Base-by-base conservation (phyloP, 768 basidiomycete genomes). In the Podaxis carcinomalis region DNA sequence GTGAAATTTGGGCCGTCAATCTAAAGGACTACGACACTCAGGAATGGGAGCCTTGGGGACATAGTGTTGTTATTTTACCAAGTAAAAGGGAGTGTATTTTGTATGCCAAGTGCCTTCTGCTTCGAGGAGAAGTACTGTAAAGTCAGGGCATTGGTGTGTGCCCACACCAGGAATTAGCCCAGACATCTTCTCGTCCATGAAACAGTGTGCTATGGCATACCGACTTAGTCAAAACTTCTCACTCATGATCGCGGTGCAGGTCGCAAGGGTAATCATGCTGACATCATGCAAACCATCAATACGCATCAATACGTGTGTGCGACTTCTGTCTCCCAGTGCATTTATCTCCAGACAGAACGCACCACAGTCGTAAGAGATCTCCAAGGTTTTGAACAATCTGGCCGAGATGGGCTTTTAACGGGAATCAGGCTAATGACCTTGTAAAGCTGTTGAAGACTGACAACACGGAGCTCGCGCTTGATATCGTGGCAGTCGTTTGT, bases 401-500 rank as follows among this genome's bases (percentile, higher is more conserved):
- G 68, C 71, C 0, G 73, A 74, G 57, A 64, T 80, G 6, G 81
- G 80, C 25, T 0, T 63, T 87, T 6, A n/a, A 60, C 0, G 76
- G 73, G 2, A 66, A 77, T 25, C 69, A 76, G 36, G 69, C 78
- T 0, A 69, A 70, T 2, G 82, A 86, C 55, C 65, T 89, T 0
- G 65, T 78, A 0, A 84, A 77, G 64, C 64, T 89, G 0, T 73
- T 85, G 4, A 79, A 82, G 0, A 59, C 75, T 0, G 85, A 88
- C 60, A 71, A 72, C 1, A 79, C 77, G 75, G 85, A 85, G 39
- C 77, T 80, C 0, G 85, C 85, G 0, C 64, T 90, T 11, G 66
- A 72, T 4, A 88, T 90, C 65, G 90, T 90, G 87, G 86, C 87
- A 0, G 80, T 85, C 61, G 86, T 89, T 1, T 77, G 87, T 2